Conservation (phyloP, 345 rosid species). For the Gossypium australe region DNA sequence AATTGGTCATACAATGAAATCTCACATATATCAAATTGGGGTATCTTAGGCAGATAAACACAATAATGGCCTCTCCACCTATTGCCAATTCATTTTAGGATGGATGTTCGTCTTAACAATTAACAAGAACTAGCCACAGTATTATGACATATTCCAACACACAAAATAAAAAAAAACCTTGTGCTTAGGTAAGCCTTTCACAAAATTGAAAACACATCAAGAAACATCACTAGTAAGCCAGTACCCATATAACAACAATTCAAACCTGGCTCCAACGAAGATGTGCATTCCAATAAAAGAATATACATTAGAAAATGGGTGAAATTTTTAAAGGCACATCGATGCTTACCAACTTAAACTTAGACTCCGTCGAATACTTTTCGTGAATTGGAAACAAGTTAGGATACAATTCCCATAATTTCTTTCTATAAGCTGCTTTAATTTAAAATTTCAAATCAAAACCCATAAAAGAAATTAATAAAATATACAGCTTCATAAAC, state of each 20-base stretch:
- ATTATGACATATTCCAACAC: neutral
- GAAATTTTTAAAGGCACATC: neutral
- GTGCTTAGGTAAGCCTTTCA: neutral
- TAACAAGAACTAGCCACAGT: neutral
- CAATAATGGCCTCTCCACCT: neutral
- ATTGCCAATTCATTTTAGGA: neutral
- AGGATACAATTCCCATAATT: constrained; percentile 91
- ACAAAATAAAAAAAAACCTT: neutral
- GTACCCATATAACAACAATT: neutral
- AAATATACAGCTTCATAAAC: neutral
- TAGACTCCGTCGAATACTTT: constrained; percentile 63
- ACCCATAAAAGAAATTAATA: neutral
- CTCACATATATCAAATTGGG: neutral
- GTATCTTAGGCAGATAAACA: neutral
- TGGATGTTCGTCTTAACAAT: neutral
- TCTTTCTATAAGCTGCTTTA: constrained; percentile 79
- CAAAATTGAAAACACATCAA: neutral
- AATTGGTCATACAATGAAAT: neutral
- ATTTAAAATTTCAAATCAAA: constrained; percentile 31
- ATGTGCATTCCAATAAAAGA: neutral
- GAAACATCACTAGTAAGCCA: constrained; percentile 12
- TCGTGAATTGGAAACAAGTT: constrained; percentile 69
- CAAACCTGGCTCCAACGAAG: neutral
- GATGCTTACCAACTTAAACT: constrained; percentile 57
- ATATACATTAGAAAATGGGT: neutral